Conservation (phyloP, 345 rosid species). For the Brassica nigra region DNA sequence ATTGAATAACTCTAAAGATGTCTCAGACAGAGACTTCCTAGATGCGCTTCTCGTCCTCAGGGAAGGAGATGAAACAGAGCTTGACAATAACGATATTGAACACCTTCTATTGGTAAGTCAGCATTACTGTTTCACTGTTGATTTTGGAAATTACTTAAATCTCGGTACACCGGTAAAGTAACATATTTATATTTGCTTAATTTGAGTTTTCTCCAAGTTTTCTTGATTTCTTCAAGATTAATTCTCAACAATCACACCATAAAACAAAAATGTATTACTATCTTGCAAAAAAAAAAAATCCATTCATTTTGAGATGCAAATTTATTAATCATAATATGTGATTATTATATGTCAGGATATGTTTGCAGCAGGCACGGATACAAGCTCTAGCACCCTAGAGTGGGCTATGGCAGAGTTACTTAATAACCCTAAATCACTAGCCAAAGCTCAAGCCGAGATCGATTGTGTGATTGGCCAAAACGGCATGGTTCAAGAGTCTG, state of each 20-base stretch:
- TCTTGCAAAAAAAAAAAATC: neutral
- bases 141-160: too few species aligned
- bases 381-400: conserved; percentile 41
- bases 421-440: conserved; percentile 21
- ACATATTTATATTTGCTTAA: too few species aligned
- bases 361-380: conserved; percentile 51
- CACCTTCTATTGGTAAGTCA: conserved; percentile 43
- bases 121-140: neutral
- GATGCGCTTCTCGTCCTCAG: conserved; percentile 28
- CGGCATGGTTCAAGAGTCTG: conserved; percentile 38
- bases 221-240: too few species aligned
- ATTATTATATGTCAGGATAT: conserved; percentile 37
- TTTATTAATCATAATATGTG: neutral
- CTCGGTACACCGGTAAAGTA: too few species aligned
- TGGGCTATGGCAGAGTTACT: conserved; percentile 44
- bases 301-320: neutral
- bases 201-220: too few species aligned
- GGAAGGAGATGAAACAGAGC: conserved; percentile 15
- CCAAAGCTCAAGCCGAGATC: conserved; percentile 32
- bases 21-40: conserved; percentile 12
- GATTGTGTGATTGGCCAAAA: conserved; percentile 37
- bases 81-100: neutral
- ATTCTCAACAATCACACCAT: too few species aligned
- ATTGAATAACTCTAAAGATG: neutral
- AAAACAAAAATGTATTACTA: neutral